phyloP scores from a whole-genome alignment of 352 stramenopile species.

The Pythium pyrilobum region DNA sequence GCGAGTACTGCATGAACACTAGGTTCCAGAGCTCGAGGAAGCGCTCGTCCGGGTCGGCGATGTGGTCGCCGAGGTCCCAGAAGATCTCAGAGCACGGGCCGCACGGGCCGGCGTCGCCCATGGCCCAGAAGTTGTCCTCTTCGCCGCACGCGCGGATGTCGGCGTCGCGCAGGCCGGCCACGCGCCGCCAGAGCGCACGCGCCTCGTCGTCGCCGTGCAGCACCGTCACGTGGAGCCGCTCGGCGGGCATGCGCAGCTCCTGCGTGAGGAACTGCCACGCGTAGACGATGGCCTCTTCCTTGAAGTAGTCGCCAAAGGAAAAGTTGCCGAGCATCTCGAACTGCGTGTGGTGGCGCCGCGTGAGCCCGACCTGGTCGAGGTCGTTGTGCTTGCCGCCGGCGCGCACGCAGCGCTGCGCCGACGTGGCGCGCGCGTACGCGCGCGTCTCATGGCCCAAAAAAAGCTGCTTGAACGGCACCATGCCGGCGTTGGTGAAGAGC shows the following conservation, averaged over 20 bases:
- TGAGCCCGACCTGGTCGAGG: conserved; percentile 97
- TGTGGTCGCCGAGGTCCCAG: conserved; percentile 91
- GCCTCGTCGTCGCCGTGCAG: neutral
- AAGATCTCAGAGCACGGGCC: conserved; percentile 99
- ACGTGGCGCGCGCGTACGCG: conserved; percentile 88
- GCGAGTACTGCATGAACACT: conserved; percentile 97
- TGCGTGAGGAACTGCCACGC: neutral
- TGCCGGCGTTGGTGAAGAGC: conserved; percentile 99
- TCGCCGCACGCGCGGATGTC: neutral
- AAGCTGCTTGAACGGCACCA: conserved; percentile 99
- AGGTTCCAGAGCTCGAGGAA: conserved; percentile 97
- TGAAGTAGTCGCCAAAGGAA: conserved; percentile 99
- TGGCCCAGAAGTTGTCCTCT: conserved; percentile 99
- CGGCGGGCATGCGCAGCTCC: neutral
- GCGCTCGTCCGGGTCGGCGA: conserved; percentile 87
- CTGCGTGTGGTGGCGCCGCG: conserved; percentile 99
- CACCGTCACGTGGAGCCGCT: conserved; percentile 1
- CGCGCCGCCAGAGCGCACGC: neutral
- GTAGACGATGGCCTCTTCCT: conserved; percentile 83
- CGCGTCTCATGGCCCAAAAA: conserved; percentile 97
- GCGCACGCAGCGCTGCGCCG: conserved; percentile 99
- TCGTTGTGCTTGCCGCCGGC: conserved; percentile 99
- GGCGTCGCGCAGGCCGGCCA: neutral
- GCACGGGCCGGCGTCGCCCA: conserved; percentile 98
- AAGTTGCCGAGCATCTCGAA: conserved; percentile 99